These are phyloP conservation scores for Cymbidium sinense DNA, from an alignment of 106 monocot genomes.

Conservation along the genomic window DNA sequence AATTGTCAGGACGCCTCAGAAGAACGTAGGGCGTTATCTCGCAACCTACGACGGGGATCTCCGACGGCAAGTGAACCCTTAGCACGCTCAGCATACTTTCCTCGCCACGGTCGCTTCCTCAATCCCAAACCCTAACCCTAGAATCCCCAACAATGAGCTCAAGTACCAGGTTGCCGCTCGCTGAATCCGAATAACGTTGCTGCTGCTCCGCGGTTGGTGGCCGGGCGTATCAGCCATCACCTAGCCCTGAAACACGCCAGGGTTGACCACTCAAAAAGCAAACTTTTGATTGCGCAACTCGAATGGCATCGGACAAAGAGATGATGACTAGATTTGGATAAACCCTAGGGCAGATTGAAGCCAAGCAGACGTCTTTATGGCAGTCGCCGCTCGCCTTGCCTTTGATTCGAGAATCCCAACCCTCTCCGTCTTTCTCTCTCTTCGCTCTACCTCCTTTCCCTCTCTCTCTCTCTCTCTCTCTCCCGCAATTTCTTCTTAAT, in stretches of 20 bases:
- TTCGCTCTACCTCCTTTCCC: too few species aligned
- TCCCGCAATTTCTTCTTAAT: neutral
- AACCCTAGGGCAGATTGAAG: neutral
- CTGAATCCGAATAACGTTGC: neutral
- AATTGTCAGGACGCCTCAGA: constrained; percentile 30
- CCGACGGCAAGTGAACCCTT: constrained; percentile 59
- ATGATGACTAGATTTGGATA: neutral
- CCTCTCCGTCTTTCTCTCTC: neutral
- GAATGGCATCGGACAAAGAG: neutral
- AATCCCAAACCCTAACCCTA: constrained; percentile 23
- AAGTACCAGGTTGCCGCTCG: neutral
- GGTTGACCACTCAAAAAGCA: constrained; percentile 20
- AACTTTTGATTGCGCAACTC: neutral
- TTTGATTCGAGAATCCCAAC: neutral
- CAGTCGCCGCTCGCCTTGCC: neutral
- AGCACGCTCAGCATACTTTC: constrained; percentile 60
- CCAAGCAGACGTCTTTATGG: neutral
- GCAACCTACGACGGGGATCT: constrained; percentile 69
- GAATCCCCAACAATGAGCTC: neutral
- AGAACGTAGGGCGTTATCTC: constrained; percentile 72
- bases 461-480: neutral
- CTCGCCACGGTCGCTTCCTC: constrained; percentile 1
- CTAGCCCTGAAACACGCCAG: constrained; percentile 37
- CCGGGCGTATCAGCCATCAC: constrained; percentile 62
- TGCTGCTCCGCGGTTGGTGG: constrained; percentile 15